Conservation (phyloP, 495 filamentous ascomycete genomes). For the Venustampulla echinocandica region DNA sequence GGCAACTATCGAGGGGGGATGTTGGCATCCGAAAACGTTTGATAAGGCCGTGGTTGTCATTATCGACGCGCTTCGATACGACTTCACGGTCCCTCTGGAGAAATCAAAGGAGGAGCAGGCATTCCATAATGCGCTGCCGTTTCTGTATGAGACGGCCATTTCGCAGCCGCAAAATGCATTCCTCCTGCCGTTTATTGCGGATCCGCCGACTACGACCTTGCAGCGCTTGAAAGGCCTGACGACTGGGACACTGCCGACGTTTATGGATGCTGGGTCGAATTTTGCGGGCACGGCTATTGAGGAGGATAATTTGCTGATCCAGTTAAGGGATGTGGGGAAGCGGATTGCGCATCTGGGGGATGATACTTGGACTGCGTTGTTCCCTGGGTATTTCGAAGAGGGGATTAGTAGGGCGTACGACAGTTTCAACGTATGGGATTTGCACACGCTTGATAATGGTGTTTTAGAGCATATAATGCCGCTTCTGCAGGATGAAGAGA, state of each 20-base stretch:
- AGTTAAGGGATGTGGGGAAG: conserved; percentile 71
- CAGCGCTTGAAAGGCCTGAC: conserved; percentile 91
- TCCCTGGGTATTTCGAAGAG: conserved; percentile 82
- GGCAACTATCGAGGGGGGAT: conserved; percentile 55
- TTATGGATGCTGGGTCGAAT: conserved; percentile 87
- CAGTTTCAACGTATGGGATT: conserved; percentile 96
- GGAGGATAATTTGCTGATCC: conserved; percentile 87
- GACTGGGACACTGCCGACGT: conserved; percentile 90
- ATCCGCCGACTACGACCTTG: conserved; percentile 88
- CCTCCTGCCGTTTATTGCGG: conserved; percentile 90
- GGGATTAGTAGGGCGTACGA: conserved; percentile 82
- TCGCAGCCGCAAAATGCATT: conserved; percentile 72
- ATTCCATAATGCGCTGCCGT: conserved; percentile 80
- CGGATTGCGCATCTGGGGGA: conserved; percentile 88
- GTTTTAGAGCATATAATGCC: conserved; percentile 91
- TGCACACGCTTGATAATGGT: conserved; percentile 94
- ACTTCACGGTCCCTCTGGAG: conserved; percentile 81
- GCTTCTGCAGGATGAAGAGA: conserved; percentile 47
- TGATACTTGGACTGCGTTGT: conserved; percentile 90
- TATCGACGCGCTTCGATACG: conserved; percentile 90
- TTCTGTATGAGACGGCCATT: conserved; percentile 73
- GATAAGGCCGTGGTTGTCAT: conserved; percentile 85
- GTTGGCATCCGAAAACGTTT: conserved; percentile 93
- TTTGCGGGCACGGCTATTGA: conserved; percentile 96
- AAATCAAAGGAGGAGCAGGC: conserved; percentile 43